Evolutionary conservation across 495 filamentous ascomycete species (phyloP).

Genomic region (Pseudoneurospora amorphoporcata): DNA sequence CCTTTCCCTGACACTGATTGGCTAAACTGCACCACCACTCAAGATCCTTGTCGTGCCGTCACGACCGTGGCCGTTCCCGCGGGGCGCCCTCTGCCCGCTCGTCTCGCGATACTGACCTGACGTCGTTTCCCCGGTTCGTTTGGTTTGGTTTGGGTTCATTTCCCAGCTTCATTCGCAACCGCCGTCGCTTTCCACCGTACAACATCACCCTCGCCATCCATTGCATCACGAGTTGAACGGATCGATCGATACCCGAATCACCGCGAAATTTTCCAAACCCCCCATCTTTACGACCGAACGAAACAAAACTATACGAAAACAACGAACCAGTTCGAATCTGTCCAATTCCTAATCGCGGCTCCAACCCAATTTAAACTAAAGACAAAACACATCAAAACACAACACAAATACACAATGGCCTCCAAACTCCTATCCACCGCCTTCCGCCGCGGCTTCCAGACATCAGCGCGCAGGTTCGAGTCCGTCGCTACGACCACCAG

Average conservation of each 20-base stretch:
- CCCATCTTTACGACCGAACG: neutral
- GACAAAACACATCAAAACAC: neutral
- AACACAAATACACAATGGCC: conserved; percentile 21
- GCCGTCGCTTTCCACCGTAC: neutral
- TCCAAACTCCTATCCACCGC: conserved; percentile 33
- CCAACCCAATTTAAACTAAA: neutral
- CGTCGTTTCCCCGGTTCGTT: neutral
- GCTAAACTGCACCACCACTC: neutral
- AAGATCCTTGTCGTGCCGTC: neutral
- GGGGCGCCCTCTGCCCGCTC: neutral
- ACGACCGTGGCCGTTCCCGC: neutral
- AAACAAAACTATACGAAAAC: neutral
- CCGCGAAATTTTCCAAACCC: neutral
- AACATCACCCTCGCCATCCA: neutral
- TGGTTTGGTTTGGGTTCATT: neutral
- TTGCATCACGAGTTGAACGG: neutral
- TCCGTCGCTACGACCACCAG: conserved; percentile 10
- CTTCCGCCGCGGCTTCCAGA: conserved; percentile 29
- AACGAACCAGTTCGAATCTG: too few relatives aligned
- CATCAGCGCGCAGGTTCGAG: conserved; percentile 34
- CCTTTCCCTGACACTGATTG: neutral
- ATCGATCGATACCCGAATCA: neutral
- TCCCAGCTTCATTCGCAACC: neutral
- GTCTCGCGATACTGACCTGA: neutral
- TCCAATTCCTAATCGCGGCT: neutral